Evolutionary conservation across 176 grass and related monocot genomes (phyloP), one percentile per base, ranked within the genome.

Genomic region (Triticum urartu): DNA sequence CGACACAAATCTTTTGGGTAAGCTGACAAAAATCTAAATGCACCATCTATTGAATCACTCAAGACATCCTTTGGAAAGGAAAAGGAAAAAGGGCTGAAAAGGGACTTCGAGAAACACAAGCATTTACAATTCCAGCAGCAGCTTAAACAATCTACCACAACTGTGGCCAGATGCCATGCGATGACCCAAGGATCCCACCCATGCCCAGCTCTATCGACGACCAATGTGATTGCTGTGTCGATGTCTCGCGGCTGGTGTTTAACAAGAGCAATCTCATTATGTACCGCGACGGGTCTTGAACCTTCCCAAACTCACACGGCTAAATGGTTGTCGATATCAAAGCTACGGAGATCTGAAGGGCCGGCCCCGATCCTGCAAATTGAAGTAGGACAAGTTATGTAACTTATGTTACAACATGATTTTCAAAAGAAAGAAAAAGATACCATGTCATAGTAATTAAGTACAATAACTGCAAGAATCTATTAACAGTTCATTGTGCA

Each of bases 291-390:
- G 7, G 6, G 64, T 65, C 14, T 26, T 18, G 1, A 85, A 71
- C 58, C 30, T 64, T 79, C 18, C 35, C n/a, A 85, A 43, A 18
- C 61, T 92, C 90, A 96, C 42, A 91, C 84, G 34, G 87, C 67
- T 62, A 99, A 78, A 86, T 96, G 92, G 77, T 83, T 88, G 70
- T 94, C 89, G 13, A 96, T 88, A 81, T 99, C 90, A 47, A 99
- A 99, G 68, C 97, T 89, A 30, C 67, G 34, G n/a, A 91, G 92
- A 87, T 99, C 97, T 64, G 94, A 96, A 50, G 92, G 90, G 26
- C 90, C 89, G 38, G 97, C 85, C 59, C 94, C 97, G 10, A 95
- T 84, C 78, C 97, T 99, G 90, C 72, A 72, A 79, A 92, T 65
- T 32, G 14, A 68, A 76, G 45, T 62, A 73, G 64, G 21, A 70